Evolutionary conservation across 345 rosid genomes (phyloP).

Genomic region (Reutealis trisperma): DNA sequence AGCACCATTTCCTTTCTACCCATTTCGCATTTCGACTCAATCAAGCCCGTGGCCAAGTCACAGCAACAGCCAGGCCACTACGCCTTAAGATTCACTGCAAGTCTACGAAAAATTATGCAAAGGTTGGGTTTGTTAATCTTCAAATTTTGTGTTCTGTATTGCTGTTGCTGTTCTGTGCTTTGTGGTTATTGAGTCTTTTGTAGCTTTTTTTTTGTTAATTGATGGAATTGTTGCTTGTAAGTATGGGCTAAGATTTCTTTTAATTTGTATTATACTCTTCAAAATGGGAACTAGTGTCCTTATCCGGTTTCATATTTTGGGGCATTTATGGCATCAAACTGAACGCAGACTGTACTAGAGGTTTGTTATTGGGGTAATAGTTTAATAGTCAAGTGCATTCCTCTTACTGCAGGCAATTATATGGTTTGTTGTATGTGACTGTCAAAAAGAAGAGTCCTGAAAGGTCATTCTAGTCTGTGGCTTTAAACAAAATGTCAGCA

Average conservation of each 20-base stretch:
- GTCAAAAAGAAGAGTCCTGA: background rate
- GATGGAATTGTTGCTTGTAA: background rate
- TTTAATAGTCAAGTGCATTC: background rate
- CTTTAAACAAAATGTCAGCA: background rate
- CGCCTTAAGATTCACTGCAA: conserved; percentile 33
- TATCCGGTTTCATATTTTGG: background rate
- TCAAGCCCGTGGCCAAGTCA: conserved; percentile 18
- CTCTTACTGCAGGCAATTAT: background rate
- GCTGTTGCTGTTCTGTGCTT: background rate
- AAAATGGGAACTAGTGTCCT: background rate
- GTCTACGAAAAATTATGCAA: conserved; percentile 24
- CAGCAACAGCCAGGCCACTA: conserved; percentile 22
- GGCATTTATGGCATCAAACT: background rate
- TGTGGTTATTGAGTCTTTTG: background rate
- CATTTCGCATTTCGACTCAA: conserved; percentile 35
- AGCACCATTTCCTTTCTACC: conserved; percentile 28
- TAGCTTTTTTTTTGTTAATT: background rate
- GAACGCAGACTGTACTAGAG: too few relatives aligned
- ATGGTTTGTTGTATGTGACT: background rate
- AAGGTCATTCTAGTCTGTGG: background rate
- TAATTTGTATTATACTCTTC: background rate
- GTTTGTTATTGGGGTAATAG: background rate
- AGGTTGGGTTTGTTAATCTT: conserved; percentile 28
- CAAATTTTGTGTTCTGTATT: background rate
- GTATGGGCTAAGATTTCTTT: background rate